phyloP scores from a whole-genome alignment of 805 yeast species.

The Ascoidea rubescens region DNA sequence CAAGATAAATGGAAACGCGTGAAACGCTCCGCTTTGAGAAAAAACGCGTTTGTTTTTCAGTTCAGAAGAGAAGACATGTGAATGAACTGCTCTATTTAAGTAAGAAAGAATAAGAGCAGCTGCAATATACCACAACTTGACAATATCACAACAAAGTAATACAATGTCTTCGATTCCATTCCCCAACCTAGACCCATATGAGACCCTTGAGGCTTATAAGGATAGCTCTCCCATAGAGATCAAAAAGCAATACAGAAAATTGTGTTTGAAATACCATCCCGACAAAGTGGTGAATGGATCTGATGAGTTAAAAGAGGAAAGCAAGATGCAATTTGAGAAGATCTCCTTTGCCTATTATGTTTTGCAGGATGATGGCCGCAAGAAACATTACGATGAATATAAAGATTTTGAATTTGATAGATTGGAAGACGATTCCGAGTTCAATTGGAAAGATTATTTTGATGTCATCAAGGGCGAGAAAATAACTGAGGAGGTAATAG shows the following conservation, averaged over 20 bases:
- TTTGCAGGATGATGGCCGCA: constrained; percentile 40
- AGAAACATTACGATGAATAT: constrained; percentile 52
- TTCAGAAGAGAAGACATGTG: too few species aligned
- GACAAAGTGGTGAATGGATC: constrained; percentile 38
- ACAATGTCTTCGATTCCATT: constrained; percentile 18
- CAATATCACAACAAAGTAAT: too few species aligned
- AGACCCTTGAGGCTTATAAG: constrained; percentile 26
- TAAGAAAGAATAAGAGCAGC: too few species aligned
- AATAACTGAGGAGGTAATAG: constrained; percentile 52
- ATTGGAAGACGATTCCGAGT: constrained; percentile 17
- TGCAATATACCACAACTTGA: too few species aligned
- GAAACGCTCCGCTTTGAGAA: too few species aligned
- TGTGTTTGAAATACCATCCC: constrained; percentile 56
- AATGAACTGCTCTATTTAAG: too few species aligned
- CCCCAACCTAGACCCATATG: constrained; percentile 52
- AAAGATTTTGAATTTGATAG: constrained; percentile 21
- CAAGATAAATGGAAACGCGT: too few species aligned
- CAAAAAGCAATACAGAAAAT: constrained; percentile 52
- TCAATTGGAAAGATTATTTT: constrained; percentile 49
- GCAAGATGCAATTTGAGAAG: constrained; percentile 39
- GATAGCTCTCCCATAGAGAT: constrained; percentile 36
- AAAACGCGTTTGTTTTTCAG: too few species aligned
- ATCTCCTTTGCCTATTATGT: constrained; percentile 67
- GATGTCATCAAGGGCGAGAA: constrained; percentile 27
- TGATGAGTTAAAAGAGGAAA: constrained; percentile 18